Evolutionary conservation across 73 alveolate genomes (phyloP).

Genomic region (Uronychia binucleata): DNA sequence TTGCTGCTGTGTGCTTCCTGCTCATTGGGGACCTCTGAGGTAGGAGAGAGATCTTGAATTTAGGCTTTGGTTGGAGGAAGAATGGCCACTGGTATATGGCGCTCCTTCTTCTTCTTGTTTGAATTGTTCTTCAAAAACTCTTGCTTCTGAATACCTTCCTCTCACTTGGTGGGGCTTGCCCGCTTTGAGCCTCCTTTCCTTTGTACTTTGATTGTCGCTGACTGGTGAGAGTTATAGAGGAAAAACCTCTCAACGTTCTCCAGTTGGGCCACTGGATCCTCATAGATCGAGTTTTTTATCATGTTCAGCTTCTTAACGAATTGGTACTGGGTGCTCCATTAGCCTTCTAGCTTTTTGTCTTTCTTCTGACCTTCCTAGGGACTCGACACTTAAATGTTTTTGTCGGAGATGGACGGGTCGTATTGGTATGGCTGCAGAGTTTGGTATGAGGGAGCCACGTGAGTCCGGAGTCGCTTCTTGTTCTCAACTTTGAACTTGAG

Average conservation of each 20-base stretch:
- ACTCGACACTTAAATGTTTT: no score
- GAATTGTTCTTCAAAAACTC: no score
- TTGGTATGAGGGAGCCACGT: background rate
- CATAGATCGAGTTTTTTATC: background rate
- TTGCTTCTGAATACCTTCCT: no score
- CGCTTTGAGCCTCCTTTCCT: background rate
- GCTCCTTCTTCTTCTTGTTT: no score
- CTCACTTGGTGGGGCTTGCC: background rate
- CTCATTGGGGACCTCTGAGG: no score
- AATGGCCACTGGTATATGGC: no score
- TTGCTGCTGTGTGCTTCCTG: background rate
- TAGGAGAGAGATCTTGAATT: no score
- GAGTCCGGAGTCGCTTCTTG: background rate
- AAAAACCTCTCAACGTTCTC: background rate
- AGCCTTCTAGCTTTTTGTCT: background rate
- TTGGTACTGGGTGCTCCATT: background rate
- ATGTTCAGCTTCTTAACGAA: background rate
- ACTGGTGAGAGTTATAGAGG: background rate
- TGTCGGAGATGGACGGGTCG: no score
- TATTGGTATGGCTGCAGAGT: background rate
- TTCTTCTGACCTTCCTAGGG: no score
- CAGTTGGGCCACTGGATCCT: background rate
- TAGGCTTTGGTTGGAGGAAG: no score
- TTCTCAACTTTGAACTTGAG: background rate
- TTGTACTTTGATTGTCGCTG: no score